Conservation (phyloP, 257 asterid genomes). For the Solanum chiquidenum region DNA sequence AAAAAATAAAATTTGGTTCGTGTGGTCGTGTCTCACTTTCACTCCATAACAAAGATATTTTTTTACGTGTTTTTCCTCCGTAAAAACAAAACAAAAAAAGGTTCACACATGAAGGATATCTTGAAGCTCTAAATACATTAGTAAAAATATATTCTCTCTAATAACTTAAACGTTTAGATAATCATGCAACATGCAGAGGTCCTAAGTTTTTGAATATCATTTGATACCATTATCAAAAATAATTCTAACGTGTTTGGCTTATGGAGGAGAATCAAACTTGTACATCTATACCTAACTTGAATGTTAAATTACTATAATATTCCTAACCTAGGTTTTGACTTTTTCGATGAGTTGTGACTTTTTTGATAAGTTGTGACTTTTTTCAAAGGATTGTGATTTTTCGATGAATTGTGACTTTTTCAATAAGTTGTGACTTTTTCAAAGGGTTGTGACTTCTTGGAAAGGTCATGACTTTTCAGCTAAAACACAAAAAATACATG, state of each 20-base stretch:
- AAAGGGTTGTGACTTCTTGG: too few species aligned
- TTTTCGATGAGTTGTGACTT: too few species aligned
- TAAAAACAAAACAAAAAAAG: not conserved
- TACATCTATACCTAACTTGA: not conserved
- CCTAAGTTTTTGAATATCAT: not conserved
- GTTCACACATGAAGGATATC: accelerated
- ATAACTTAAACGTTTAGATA: not conserved
- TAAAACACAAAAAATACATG: too few species aligned
- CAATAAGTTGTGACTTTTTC: too few species aligned
- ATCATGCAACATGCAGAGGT: not conserved
- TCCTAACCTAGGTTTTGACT: too few species aligned
- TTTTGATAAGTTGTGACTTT: too few species aligned
- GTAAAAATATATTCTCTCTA: not conserved
- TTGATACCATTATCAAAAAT: not conserved
- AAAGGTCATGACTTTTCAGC: too few species aligned
- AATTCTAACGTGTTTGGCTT: not conserved
- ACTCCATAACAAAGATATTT: not conserved
- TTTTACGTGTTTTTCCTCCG: not conserved
- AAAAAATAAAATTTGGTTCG: not conserved
- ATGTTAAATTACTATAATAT: too few species aligned
- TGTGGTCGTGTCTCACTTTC: not conserved
- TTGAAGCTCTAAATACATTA: not conserved
- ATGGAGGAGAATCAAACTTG: not conserved
- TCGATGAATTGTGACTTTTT: too few species aligned
- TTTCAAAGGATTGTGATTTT: too few species aligned